phyloP scores from a whole-genome alignment of 192 early-diverging fungal species.

The Linnemannia schmuckeri region DNA sequence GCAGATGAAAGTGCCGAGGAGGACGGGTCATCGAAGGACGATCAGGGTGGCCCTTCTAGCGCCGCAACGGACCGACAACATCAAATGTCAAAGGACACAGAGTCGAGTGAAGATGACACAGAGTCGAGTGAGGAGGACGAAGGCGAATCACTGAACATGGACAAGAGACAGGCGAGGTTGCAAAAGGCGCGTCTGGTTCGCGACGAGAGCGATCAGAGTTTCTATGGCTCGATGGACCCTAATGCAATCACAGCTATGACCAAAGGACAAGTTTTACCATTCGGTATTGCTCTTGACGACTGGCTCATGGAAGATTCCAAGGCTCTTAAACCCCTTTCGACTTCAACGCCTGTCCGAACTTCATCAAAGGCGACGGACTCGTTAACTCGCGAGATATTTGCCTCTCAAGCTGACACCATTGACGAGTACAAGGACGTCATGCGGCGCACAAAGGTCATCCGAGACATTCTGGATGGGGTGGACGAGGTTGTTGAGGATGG shows the following conservation, averaged over 20 bases:
- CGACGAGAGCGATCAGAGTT: neutral
- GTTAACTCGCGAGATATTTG: neutral
- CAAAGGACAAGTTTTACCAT: conserved; percentile 28
- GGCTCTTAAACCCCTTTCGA: neutral
- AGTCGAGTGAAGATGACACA: neutral
- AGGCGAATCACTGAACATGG: conserved; percentile 30
- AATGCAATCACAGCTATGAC: neutral
- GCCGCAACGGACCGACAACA: conserved; percentile 11
- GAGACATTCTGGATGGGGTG: conserved; percentile 40
- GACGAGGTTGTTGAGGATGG: conserved; percentile 9
- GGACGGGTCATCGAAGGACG: neutral
- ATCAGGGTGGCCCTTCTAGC: neutral
- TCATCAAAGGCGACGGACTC: neutral
- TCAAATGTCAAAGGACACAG: neutral
- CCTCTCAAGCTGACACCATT: neutral
- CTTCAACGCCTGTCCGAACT: neutral
- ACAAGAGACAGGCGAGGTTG: conserved; percentile 29
- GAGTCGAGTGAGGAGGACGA: conserved; percentile 13
- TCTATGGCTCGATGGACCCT: neutral
- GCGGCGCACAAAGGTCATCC: conserved; percentile 35
- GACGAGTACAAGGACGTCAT: conserved; percentile 41
- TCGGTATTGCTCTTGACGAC: neutral
- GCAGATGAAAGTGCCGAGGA: conserved; percentile 42
- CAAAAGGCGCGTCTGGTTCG: conserved; percentile 5
- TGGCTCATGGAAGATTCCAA: neutral